Evolutionary conservation across 768 basidiomycete species (phyloP), one percentile per base, ranked within the genome.

Genomic region (Agrocybe praecox): DNA sequence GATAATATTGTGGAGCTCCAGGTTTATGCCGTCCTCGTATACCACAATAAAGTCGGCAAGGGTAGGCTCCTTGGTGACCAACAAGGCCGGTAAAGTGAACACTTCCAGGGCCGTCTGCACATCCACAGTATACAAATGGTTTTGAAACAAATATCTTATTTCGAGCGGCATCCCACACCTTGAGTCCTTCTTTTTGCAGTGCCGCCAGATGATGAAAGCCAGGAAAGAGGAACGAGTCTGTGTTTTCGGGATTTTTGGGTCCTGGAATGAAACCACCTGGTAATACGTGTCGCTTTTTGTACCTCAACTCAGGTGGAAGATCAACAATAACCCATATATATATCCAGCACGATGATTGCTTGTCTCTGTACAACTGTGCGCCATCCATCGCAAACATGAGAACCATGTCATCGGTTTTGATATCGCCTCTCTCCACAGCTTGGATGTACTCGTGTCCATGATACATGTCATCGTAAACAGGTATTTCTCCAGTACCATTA

Each of bases 331-430:
- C 53, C 77, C 78, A 80, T 8, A 80, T 72, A 26, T 54, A 68
- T 3, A 80, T 76, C 78, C 76, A 78, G 22, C 66, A 70, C 46
- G 79, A 75, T 0, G 78, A 81, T 26, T 63, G 55, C 60, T 80
- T 80, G 57, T 67, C 67, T n/a, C 59, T 60, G 52, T 78, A 80
- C 0, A 81, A 69, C 56, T 80, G 78, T 0, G 75, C 74, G 5
- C 80, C 74, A 59, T 80, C 76, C 0, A 76, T 56, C 0, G 75
- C 75, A 10, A 76, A 56, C 42, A 70, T 56, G 0, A 81, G 58
- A 0, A 76, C 53, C 0, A 69, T 72, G 49, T 80, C 74, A 11
- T 74, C 59, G 2, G 53, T 22, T 9, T 49, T 51, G 40, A 80
- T 72, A 1, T 61, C 55, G 0, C 51, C 62, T 11, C 49, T 11